Base-by-base conservation (phyloP, 768 basidiomycete species). In the Boletus sensibilis region DNA sequence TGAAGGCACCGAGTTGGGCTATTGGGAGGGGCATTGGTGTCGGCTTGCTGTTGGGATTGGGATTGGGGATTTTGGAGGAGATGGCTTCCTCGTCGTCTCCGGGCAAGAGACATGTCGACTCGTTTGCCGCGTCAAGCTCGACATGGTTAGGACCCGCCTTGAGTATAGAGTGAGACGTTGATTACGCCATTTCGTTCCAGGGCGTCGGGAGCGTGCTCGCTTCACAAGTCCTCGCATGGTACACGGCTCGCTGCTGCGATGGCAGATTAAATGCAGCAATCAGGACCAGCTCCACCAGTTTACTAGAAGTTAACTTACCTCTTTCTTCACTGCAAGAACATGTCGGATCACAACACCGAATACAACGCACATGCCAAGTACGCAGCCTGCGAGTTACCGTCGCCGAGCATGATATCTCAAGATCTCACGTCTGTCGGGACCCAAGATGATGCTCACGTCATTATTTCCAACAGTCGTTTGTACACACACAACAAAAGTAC, bases 1-100 rank as follows among this genome's bases (percentile, higher is more conserved):
- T 25, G 16, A 68, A 60, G 23, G 57, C 53, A 27, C 74, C 72
- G 2, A 86, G 68, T 78, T 29, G 82, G 77, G 45, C 83, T 61
- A 66, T 74, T 8, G 76, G 77, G 23, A 80, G 57, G 2, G 78
- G 76, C 1, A 65, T 61, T 10, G 8, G 20, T 38, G 20, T 11
- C 1, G 45, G 23, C 11, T 2, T 31, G 10, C 29, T n/a, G 40
- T 14, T 38, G 3, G 20, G 9, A 18, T 37, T 14, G 12, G n/a
- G 6, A 4, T n/a, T 34, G 9, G 5, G 14, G 2, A 13, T 11
- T 14, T 14, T 33, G 16, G 42, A 13, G 7, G 50, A 38, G 18
- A 40, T 14, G 16, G 54, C 52, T 16, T 57, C 50, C 20, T 59
- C 64, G 2, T 66, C 64, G 14, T 37, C 34, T 2, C 45, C 11